Evolutionary conservation across 345 rosid species (phyloP), one percentile per base, ranked within the genome.

Genomic region (Camelina laxa): DNA sequence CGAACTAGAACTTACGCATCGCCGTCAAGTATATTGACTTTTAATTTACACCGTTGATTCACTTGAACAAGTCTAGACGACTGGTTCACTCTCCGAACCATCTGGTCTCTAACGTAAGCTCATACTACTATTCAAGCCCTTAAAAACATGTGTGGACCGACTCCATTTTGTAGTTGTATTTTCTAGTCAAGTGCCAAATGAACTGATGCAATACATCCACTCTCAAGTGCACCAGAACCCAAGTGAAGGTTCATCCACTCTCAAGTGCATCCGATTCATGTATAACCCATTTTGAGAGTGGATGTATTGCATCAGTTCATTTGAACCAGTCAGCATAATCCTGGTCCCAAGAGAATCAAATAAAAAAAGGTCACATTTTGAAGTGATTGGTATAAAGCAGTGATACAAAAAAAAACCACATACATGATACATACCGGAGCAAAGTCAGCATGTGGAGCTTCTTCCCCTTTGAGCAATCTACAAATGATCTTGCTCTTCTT

Each of bases 181-280:
- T 27, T 27, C 30, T 27, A 4, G 5, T 27, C 30, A 24, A 24
- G 24, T 22, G 2, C 24, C 24, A 22, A 92, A 78, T 85, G 89
- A 81, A 87, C 87, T 21, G 97, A 88, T 78, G 86, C 97, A 0
- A 84, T 80, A 79, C 99, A 94, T 80, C 99, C 99, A 54, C 79
- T 94, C 45, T 91, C 99, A 69, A 89, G 87, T 85, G 99, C 99
- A 49, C 97, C 97, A 22, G 99, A 94, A 72, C 99, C 99, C 30
- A 94, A 92, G 80, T 81, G 97, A 72, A 85, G 97, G 49, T 92
- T 94, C 70, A 85, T 89, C 61, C 97, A n/a, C n/a, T n/a, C n/a
- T n/a, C n/a, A n/a, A n/a, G n/a, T n/a, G n/a, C n/a, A n/a, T n/a
- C n/a, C n/a, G n/a, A n/a, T n/a, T n/a, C n/a, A n/a, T n/a, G n/a